Percentiles rank a stretch among this genome's conserved stretches.
Evolutionary conservation across 768 basidiomycete species (phyloP).

Genomic region (Galerina marginata): DNA sequence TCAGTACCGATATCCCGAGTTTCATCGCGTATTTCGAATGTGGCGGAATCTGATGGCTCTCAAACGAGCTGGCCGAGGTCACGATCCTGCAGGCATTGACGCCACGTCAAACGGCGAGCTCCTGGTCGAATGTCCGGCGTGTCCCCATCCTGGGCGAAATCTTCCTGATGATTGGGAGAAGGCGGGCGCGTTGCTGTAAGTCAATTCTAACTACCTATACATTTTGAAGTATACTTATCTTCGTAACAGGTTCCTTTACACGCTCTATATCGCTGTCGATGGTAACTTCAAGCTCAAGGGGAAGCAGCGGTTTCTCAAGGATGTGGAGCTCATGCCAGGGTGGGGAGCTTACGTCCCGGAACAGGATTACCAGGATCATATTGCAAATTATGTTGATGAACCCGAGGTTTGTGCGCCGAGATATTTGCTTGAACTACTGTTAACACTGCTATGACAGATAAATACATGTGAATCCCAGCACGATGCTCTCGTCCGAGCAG

Average conservation of each 20-base stretch:
- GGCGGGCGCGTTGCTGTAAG: neutral
- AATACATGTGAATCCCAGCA: constrained; percentile 20
- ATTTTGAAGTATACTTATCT: neutral
- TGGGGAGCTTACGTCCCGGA: constrained; percentile 15
- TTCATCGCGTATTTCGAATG: constrained; percentile 9
- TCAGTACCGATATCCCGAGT: constrained; percentile 18
- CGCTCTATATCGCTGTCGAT: constrained; percentile 12
- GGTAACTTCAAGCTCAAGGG: constrained; percentile 31
- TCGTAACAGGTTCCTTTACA: constrained; percentile 13
- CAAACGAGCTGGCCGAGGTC: constrained; percentile 21
- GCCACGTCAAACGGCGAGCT: constrained; percentile 10
- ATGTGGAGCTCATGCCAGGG: constrained; percentile 22
- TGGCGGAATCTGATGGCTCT: constrained; percentile 16
- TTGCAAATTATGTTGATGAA: constrained; percentile 12
- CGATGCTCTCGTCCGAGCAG: constrained; percentile 14
- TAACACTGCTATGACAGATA: neutral
- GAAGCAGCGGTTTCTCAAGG: constrained; percentile 18
- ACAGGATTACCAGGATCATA: constrained; percentile 7
- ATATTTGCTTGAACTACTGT: neutral
- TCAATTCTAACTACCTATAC: too few species aligned
- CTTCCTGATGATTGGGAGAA: constrained; percentile 18
- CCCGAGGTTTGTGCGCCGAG: constrained; percentile 11
- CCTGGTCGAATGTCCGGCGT: constrained; percentile 21
- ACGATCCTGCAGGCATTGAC: constrained; percentile 12
- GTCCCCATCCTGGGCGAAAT: constrained; percentile 20